Percentiles rank a stretch among this genome's conserved stretches.
Conservation (phyloP, 805 yeast species). For the Zygosaccharomyces kombuchaensis region DNA sequence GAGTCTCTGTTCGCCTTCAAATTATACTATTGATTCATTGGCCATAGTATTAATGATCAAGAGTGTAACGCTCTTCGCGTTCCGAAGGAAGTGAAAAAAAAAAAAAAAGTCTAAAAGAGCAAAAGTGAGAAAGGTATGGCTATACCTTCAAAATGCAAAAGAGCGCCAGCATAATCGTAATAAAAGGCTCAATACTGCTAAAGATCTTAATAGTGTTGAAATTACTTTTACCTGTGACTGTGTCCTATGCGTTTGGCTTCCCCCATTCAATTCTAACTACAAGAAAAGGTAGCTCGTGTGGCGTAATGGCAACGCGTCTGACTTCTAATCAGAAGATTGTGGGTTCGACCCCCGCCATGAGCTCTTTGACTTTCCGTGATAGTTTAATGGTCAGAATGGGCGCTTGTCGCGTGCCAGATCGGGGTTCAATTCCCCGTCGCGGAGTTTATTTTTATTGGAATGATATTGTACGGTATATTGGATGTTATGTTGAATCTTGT, state of each 20-base stretch:
- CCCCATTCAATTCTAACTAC: background rate
- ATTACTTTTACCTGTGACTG: too few relatives aligned
- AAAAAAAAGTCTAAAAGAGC: background rate
- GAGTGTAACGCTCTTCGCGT: background rate
- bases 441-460: constrained; percentile 8
- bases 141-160: too few relatives aligned
- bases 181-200: too few relatives aligned
- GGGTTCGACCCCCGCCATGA: constrained; percentile 56
- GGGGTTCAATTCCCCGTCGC: constrained; percentile 21
- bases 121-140: background rate
- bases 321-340: constrained; percentile 53
- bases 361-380: constrained; percentile 35
- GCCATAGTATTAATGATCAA: background rate
- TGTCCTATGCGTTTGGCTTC: too few relatives aligned
- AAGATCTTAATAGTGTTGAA: too few relatives aligned
- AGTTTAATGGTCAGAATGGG: constrained; percentile 19
- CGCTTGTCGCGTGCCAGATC: constrained; percentile 19
- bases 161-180: too few relatives aligned
- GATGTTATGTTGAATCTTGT: too few relatives aligned
- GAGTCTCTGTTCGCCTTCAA: background rate
- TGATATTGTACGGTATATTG: background rate
- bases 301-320: constrained; percentile 57
- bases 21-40: background rate
- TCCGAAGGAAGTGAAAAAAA: background rate
- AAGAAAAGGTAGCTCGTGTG: constrained; percentile 40